phyloP scores from a whole-genome alignment of 768 basidiomycete species.

The Boletus subparvulus region DNA sequence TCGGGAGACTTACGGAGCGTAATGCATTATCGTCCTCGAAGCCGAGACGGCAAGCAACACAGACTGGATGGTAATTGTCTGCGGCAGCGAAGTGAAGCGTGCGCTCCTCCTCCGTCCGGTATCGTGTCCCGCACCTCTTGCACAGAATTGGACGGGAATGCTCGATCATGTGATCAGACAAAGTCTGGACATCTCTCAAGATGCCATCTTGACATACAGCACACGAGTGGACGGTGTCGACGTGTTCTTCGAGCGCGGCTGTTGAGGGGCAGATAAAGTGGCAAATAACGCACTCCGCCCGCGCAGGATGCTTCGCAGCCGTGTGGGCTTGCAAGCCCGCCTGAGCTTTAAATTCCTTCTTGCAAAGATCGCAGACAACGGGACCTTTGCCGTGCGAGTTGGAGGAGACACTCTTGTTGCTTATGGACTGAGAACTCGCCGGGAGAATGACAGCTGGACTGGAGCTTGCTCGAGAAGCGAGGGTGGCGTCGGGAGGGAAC shows the following conservation, averaged over 20 bases:
- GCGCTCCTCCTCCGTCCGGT: constrained; percentile 37
- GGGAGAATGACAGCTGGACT: constrained; percentile 18
- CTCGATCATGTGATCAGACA: constrained; percentile 30
- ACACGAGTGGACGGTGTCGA: constrained; percentile 28
- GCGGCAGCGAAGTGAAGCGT: constrained; percentile 39
- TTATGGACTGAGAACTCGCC: constrained; percentile 18
- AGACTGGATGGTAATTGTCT: constrained; percentile 38
- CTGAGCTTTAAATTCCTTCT: constrained; percentile 20
- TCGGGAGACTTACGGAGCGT: constrained; percentile 26
- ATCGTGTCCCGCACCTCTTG: constrained; percentile 32
- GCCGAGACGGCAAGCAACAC: constrained; percentile 32
- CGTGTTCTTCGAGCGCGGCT: constrained; percentile 25
- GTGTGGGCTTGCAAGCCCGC: constrained; percentile 26
- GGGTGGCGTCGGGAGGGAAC: neutral
- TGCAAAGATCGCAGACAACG: constrained; percentile 22
- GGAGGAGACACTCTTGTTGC: constrained; percentile 6
- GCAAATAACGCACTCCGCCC: constrained; percentile 27
- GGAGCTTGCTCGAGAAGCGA: constrained; percentile 6
- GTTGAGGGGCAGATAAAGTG: constrained; percentile 23
- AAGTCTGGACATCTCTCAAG: constrained; percentile 23
- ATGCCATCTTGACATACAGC: constrained; percentile 31
- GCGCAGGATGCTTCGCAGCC: constrained; percentile 23
- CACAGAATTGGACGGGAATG: constrained; percentile 29
- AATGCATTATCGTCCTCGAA: constrained; percentile 36
- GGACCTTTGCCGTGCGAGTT: constrained; percentile 2